Conservation (phyloP, 257 asterid genomes). For the Linaria vulgaris region DNA sequence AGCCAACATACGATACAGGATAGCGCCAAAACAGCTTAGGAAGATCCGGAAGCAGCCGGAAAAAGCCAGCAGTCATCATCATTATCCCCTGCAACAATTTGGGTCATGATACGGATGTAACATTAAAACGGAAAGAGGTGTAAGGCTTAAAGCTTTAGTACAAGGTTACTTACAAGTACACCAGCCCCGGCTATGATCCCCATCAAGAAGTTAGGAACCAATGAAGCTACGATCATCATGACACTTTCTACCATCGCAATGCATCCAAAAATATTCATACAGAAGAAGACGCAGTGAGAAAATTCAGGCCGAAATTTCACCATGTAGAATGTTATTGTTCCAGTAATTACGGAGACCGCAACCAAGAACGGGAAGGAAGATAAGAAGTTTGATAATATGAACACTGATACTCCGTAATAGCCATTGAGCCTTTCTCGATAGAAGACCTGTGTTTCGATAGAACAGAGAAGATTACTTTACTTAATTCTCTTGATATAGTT, state of each 20-base stretch:
- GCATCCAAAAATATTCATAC: slow-evolving; percentile 75
- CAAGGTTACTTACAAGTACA: slow-evolving; percentile 61
- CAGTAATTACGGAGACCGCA: slow-evolving; percentile 53
- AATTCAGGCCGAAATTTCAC: slow-evolving; percentile 64
- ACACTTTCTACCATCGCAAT: slow-evolving; percentile 90
- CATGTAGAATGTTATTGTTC: slow-evolving; percentile 77
- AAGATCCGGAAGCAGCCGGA: slow-evolving; percentile 78
- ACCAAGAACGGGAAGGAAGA: slow-evolving; percentile 83
- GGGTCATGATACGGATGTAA: neutral
- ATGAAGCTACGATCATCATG: slow-evolving; percentile 91
- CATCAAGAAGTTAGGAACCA: slow-evolving; percentile 92
- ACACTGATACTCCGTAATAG: slow-evolving; percentile 78
- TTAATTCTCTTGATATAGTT: neutral
- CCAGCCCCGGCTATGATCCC: slow-evolving; percentile 95
- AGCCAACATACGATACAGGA: slow-evolving; percentile 74
- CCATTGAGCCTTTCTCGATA: slow-evolving; percentile 82
- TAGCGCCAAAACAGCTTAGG: slow-evolving; percentile 90
- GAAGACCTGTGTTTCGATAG: slow-evolving; percentile 50
- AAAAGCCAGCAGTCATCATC: slow-evolving; percentile 98
- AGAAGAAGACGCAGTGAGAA: slow-evolving; percentile 60
- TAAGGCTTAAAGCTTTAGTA: neutral
- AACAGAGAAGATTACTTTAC: neutral
- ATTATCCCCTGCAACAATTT: slow-evolving; percentile 63
- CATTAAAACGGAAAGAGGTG: neutral
- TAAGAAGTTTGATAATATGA: slow-evolving; percentile 73